These are phyloP conservation scores for Clausena lansium DNA, from an alignment of 345 rosid genomes.

Conservation along the genomic window DNA sequence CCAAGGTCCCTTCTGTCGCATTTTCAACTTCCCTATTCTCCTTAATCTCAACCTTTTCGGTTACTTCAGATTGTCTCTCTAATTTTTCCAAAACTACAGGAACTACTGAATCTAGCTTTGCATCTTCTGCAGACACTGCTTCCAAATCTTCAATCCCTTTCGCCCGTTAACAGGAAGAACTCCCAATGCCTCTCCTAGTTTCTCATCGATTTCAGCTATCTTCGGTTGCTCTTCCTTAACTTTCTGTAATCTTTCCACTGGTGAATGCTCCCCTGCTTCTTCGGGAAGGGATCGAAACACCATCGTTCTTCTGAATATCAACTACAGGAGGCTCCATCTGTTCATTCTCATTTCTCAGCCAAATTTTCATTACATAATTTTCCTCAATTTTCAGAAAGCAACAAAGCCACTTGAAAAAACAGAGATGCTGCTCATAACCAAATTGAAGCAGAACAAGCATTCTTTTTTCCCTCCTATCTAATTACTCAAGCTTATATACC, in stretches of 20 bases:
- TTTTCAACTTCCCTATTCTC: too few relatives aligned
- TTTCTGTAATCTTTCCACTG: slow-evolving; percentile 1
- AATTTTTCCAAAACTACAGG: not conserved
- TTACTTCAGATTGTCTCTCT: not conserved
- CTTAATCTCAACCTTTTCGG: too few relatives aligned
- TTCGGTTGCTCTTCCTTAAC: not conserved
- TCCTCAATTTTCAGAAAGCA: too few relatives aligned
- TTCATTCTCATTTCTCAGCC: not conserved
- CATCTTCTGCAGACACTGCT: not conserved
- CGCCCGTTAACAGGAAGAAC: not conserved
- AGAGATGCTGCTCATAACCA: too few relatives aligned
- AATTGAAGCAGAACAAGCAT: too few relatives aligned
- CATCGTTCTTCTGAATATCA: slow-evolving; percentile 6
- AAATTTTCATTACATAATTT: not conserved
- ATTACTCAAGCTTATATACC: too few relatives aligned
- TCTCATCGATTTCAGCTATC: slow-evolving; percentile 12
- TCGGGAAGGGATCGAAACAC: not conserved
- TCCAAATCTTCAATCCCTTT: not conserved
- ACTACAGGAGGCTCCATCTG: slow-evolving; percentile 13
- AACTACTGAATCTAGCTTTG: not conserved
- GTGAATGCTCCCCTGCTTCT: slow-evolving; percentile 6
- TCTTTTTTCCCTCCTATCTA: too few relatives aligned
- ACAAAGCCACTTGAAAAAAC: too few relatives aligned
- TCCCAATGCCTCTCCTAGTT: slow-evolving; percentile 1
- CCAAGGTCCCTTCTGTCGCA: not conserved